Conservation (phyloP, 441 rosid species). For the Gossypium schwendimanii region DNA sequence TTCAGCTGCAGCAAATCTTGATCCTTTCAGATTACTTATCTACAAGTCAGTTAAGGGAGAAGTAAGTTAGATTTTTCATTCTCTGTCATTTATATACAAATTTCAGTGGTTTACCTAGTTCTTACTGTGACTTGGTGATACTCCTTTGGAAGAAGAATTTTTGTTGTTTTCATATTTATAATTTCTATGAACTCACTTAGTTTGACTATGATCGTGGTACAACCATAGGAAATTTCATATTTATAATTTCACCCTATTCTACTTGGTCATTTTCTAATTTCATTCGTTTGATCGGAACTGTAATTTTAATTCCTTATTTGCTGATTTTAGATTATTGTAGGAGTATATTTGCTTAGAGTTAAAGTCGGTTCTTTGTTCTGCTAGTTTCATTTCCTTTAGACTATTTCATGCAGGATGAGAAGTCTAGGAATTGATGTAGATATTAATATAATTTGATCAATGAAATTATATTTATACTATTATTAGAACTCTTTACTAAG, state of each 20-base stretch:
- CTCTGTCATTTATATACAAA: not conserved
- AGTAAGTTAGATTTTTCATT: slow-evolving; percentile 42
- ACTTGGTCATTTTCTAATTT: not conserved
- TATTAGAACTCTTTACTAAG: not conserved
- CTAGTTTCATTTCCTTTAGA: not conserved
- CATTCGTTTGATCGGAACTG: not conserved
- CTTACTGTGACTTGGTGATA: not conserved
- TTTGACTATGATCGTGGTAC: not conserved
- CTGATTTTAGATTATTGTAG: not conserved
- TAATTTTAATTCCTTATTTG: not conserved
- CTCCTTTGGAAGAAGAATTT: not conserved
- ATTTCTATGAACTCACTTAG: not conserved
- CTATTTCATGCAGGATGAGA: not conserved
- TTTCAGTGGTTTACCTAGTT: not conserved
- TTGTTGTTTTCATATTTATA: not conserved
- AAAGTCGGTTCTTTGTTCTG: not conserved
- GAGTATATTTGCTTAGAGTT: not conserved
- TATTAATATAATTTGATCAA: not conserved
- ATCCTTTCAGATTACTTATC: slow-evolving; percentile 62
- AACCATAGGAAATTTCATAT: not conserved
- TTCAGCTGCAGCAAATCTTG: slow-evolving; percentile 69
- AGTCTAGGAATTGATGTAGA: not conserved
- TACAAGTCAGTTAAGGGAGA: slow-evolving; percentile 67
- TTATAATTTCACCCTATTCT: slow-evolving; percentile 1
- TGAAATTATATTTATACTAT: not conserved